Base-by-base conservation (phyloP, 73 alveolate species). In the Paramecium pentaurelia region DNA sequence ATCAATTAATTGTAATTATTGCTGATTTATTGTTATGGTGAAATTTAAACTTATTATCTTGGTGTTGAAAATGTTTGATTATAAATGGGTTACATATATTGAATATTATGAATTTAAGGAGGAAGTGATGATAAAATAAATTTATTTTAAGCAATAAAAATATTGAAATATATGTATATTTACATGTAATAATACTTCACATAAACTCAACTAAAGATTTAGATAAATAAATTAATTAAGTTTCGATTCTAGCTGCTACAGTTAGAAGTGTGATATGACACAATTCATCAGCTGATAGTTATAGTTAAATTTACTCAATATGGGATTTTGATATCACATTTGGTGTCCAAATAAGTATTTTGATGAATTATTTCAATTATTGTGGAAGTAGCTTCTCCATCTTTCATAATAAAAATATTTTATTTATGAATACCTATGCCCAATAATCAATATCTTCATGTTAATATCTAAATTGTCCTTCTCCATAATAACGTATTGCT, bases 231-330 rank as follows among this genome's bases (percentile, higher is more conserved):
- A 80, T 80, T 36, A 80, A 42, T 80, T 80, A 42, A 49, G 75
- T 47, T 80, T 80, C 91, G 3, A 80, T 80, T 45, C 30, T 80
- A 20, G 91, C 91, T 80, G 91, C 91, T 11, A 80, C 91, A 0
- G 77, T 80, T 7, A 80, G 58, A n/a, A 80, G 58, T 25, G 54
- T 80, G 37, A 80, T 80, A 10, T 80, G 91, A 80, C 77, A 45
- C 38, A 80, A 45, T 49, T 80, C 91, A 80, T 80, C 91, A 16
- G 91, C 58, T 12, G 47, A 38, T 45, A 80, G 58, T 80, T 40
- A 38, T 0, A 80, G 34, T 45, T 60, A 64, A 14, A 80, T 80
- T 27, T 14, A 22, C 71, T 80, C 75, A 10, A 80, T 27, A 80
- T 80, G 91, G 0, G 34, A 27, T 80, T 25, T 45, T 22, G 20